Conservation (phyloP, 23 red algal species). For the Gracilaria gracilis region DNA sequence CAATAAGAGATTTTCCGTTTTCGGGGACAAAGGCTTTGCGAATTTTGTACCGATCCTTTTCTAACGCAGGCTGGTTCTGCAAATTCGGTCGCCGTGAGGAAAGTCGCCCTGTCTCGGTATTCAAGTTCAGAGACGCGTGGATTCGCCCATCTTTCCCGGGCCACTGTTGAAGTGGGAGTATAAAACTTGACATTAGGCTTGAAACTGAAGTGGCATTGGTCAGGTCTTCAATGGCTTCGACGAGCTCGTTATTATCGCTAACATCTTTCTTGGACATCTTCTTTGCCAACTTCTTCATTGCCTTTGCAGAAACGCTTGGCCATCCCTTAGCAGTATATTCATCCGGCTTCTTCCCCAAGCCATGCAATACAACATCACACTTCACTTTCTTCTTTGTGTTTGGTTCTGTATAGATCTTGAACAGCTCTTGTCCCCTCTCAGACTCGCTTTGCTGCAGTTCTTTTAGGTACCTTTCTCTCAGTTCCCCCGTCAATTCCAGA, state of each 20-base stretch:
- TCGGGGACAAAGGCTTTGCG: constrained; percentile 83
- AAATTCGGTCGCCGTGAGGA: constrained; percentile 90
- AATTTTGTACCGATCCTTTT: constrained; percentile 91
- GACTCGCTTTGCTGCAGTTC: background rate
- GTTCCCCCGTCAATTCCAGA: constrained; percentile 40
- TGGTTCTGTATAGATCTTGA: background rate
- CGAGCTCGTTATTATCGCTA: constrained; percentile 40
- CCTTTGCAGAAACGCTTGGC: constrained; percentile 63
- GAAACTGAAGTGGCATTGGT: constrained; percentile 72
- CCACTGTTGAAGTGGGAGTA: constrained; percentile 81
- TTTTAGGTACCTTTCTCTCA: background rate
- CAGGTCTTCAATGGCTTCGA: constrained; percentile 74
- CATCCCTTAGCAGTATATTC: constrained; percentile 70
- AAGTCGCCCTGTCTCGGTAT: constrained; percentile 92
- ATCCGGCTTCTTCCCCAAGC: constrained; percentile 49
- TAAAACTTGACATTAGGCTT: constrained; percentile 79
- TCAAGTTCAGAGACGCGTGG: constrained; percentile 90
- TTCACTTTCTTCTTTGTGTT: constrained; percentile 64
- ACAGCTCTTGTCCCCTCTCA: background rate
- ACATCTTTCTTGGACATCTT: constrained; percentile 42
- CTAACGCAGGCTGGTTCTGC: constrained; percentile 94
- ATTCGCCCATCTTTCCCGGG: constrained; percentile 77
- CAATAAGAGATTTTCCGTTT: constrained; percentile 84
- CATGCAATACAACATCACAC: constrained; percentile 53
- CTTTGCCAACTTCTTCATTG: constrained; percentile 71